A percentile compares a stretch with the other conserved stretches of the same genome.
Conservation (phyloP, 164 flowering plant genomes). For the Sextonia rubra region DNA sequence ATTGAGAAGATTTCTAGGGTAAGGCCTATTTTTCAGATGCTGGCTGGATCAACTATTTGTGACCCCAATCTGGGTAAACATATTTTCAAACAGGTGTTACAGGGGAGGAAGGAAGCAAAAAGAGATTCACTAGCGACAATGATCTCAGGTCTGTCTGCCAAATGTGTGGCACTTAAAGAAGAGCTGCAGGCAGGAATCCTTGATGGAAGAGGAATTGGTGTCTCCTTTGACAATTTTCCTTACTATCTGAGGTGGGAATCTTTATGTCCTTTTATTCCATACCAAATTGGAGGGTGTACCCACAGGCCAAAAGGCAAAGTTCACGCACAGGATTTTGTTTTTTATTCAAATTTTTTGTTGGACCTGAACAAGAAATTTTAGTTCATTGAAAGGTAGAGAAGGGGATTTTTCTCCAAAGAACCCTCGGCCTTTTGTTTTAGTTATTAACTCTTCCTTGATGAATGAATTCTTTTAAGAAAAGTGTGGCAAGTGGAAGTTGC, state of each 20-base stretch:
- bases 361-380: no score
- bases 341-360: no score
- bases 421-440: no score
- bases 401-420: no score
- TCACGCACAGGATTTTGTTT: no score
- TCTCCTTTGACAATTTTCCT: conserved; percentile 70
- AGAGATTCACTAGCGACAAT: conserved; percentile 57
- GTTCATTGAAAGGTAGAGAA: no score
- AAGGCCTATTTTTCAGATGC: conserved; percentile 43
- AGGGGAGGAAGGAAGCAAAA: conserved; percentile 49
- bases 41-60: conserved; percentile 32
- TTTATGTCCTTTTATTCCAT: no score
- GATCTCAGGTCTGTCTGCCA: conserved; percentile 41
- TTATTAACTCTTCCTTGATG: no score
- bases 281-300: no score
- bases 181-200: conserved; percentile 59
- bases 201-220: conserved; percentile 55
- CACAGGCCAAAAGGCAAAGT: no score
- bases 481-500: no score
- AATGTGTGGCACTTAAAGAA: conserved; percentile 57
- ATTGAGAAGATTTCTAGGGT: conserved; percentile 42
- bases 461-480: no score
- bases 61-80: conserved; percentile 40
- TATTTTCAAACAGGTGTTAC: conserved; percentile 46
- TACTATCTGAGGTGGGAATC: conserved; percentile 64